phyloP scores from a whole-genome alignment of 2,329 filamentous ascomycete species.

The Hymenoscyphus repandus region DNA sequence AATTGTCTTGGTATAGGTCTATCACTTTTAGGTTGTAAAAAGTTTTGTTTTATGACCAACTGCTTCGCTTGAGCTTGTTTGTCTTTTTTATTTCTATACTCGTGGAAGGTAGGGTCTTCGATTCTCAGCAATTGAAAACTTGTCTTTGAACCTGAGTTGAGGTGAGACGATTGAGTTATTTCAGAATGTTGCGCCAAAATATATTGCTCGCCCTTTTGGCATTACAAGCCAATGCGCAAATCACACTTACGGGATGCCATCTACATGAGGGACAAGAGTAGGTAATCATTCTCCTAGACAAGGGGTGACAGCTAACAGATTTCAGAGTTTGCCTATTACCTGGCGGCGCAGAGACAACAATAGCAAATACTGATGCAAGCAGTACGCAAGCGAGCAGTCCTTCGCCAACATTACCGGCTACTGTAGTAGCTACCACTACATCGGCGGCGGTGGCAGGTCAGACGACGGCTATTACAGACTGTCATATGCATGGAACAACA shows the following conservation, averaged over 20 bases:
- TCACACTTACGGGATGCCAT: constrained; percentile 30
- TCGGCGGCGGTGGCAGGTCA: constrained; percentile 18
- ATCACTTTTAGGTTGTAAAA: too few relatives aligned
- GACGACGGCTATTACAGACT: constrained; percentile 47
- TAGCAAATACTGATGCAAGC: not conserved
- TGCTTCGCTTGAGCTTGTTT: too few relatives aligned
- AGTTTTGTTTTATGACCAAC: too few relatives aligned
- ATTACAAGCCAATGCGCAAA: not conserved
- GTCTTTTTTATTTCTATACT: too few relatives aligned
- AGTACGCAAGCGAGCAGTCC: not conserved
- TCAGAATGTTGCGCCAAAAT: not conserved
- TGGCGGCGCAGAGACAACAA: not conserved
- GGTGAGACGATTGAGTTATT: not conserved
- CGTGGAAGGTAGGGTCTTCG: too few relatives aligned
- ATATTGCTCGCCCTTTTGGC: not conserved
- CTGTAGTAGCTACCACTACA: not conserved
- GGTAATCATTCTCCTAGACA: not conserved
- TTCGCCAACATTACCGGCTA: not conserved
- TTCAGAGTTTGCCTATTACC: not conserved
- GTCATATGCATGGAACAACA: constrained; percentile 46
- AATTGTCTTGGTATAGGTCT: not conserved
- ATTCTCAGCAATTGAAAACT: too few relatives aligned
- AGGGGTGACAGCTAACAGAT: not conserved
- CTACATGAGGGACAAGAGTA: constrained; percentile 30
- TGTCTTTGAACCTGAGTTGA: too few relatives aligned